These are phyloP conservation scores for Phytophthora foliorum DNA, from an alignment of 352 stramenopile genomes.

Conservation along the genomic window DNA sequence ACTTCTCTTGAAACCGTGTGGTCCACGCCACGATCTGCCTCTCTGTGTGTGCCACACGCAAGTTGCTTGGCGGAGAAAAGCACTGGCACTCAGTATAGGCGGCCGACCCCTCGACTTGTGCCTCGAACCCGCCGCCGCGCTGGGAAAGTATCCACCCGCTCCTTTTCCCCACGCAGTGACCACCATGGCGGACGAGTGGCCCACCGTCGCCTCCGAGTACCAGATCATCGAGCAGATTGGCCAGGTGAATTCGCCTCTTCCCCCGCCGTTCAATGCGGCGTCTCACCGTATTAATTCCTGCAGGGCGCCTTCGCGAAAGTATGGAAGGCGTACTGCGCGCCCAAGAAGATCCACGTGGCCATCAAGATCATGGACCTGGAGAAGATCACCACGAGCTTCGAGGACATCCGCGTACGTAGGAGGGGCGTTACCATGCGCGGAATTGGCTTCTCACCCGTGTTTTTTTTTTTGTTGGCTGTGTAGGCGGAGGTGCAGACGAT, in stretches of 20 bases:
- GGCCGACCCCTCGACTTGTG: slow-evolving; percentile 18
- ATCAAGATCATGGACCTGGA: slow-evolving; percentile 99
- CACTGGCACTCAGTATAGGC: slow-evolving; percentile 18
- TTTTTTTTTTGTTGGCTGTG: no score
- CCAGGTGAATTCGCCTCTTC: slow-evolving; percentile 49
- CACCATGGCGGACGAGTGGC: slow-evolving; percentile 88
- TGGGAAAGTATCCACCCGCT: slow-evolving; percentile 39
- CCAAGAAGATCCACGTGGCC: slow-evolving; percentile 92
- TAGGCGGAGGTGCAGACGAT: slow-evolving; percentile 98
- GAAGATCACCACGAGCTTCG: slow-evolving; percentile 97
- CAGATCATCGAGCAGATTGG: slow-evolving; percentile 93
- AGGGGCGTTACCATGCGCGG: no score
- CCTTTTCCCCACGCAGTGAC: slow-evolving; percentile 9
- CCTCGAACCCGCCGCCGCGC: slow-evolving; percentile 31
- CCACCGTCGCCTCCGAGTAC: slow-evolving; percentile 85
- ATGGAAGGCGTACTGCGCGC: slow-evolving; percentile 94
- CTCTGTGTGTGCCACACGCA: slow-evolving; percentile 30
- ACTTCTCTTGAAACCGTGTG: slow-evolving; percentile 13
- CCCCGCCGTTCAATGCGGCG: no score
- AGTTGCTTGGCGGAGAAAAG: slow-evolving; percentile 32
- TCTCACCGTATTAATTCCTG: no score
- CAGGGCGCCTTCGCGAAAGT: slow-evolving; percentile 98
- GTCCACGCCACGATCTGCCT: slow-evolving; percentile 32
- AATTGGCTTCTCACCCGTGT: no score
- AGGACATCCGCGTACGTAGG: slow-evolving; percentile 86